phyloP scores from a whole-genome alignment of 2,329 filamentous ascomycete species.

The Ophiocordyceps sinensis region DNA sequence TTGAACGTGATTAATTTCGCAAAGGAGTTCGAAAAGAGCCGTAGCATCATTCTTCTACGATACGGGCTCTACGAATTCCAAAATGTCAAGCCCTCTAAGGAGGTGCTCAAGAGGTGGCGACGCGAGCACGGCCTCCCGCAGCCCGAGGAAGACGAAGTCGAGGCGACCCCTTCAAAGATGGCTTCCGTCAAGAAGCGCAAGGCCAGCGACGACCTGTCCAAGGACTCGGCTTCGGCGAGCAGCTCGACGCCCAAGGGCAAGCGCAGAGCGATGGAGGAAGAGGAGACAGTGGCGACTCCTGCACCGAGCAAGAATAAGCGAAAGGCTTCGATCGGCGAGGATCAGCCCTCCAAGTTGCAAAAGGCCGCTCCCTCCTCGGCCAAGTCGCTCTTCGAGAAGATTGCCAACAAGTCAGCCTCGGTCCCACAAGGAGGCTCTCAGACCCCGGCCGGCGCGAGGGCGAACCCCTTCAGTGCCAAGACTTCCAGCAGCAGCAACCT shows the following conservation, averaged over 20 bases:
- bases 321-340: constrained; percentile 30
- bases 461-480: constrained; percentile 17
- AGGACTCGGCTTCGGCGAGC: constrained; percentile 19
- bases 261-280: constrained; percentile 29
- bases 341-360: constrained; percentile 35
- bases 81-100: constrained; percentile 43
- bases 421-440: constrained; percentile 12
- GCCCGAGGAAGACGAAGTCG: constrained; percentile 27
- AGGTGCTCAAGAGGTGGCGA: constrained; percentile 44
- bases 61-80: constrained; percentile 51
- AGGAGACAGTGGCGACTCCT: constrained; percentile 16
- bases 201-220: constrained; percentile 34
- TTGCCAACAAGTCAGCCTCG: constrained; percentile 33
- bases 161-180: constrained; percentile 12
- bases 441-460: constrained; percentile 14
- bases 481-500: constrained; percentile 22
- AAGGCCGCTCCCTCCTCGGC: constrained; percentile 38
- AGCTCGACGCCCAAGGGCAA: constrained; percentile 29
- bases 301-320: constrained; percentile 33
- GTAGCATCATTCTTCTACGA: constrained; percentile 44
- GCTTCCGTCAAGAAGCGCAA: constrained; percentile 38
- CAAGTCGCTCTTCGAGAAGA: constrained; percentile 41
- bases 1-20: constrained; percentile 48
- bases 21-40: constrained; percentile 50
- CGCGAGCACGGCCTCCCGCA: constrained; percentile 39